A percentile compares a stretch with the other conserved stretches of the same genome.
Evolutionary conservation across 768 basidiomycete species (phyloP).

Genomic region (Dacryopinax spathularia): DNA sequence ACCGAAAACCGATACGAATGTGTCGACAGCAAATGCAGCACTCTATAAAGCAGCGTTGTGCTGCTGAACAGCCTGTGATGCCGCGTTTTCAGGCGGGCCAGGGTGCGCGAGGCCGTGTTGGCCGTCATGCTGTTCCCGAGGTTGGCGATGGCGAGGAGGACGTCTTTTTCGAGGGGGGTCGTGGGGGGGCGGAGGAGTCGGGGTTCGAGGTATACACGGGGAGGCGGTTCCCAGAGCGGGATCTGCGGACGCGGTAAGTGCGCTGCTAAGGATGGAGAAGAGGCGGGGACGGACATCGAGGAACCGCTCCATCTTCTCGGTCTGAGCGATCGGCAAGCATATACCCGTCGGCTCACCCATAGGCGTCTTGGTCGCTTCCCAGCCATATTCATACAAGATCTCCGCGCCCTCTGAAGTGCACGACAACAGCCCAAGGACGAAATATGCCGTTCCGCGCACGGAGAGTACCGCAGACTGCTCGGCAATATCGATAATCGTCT

Average conservation of each 20-base stretch:
- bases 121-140: constrained; percentile 92
- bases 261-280: neutral
- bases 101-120: constrained; percentile 78
- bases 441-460: constrained; percentile 91
- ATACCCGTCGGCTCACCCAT: constrained; percentile 78
- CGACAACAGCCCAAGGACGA: constrained; percentile 83
- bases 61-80: constrained; percentile 67
- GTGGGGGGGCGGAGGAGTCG: constrained; percentile 43
- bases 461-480: constrained; percentile 80
- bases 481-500: constrained; percentile 78
- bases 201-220: constrained; percentile 15
- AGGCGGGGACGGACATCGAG: constrained; percentile 41
- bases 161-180: constrained; percentile 60
- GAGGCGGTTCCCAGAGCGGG: constrained; percentile 45
- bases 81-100: constrained; percentile 68
- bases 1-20: constrained; percentile 86
- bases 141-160: constrained; percentile 81
- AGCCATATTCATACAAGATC: constrained; percentile 79
- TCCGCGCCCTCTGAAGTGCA: constrained; percentile 86
- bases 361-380: constrained; percentile 83
- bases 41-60: constrained; percentile 65
- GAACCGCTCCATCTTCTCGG: constrained; percentile 51
- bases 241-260: constrained; percentile 34
- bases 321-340: constrained; percentile 57
- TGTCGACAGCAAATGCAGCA: constrained; percentile 72